These are phyloP conservation scores for Bruguiera parviflora DNA, from an alignment of 345 rosid species.

Conservation along the genomic window DNA sequence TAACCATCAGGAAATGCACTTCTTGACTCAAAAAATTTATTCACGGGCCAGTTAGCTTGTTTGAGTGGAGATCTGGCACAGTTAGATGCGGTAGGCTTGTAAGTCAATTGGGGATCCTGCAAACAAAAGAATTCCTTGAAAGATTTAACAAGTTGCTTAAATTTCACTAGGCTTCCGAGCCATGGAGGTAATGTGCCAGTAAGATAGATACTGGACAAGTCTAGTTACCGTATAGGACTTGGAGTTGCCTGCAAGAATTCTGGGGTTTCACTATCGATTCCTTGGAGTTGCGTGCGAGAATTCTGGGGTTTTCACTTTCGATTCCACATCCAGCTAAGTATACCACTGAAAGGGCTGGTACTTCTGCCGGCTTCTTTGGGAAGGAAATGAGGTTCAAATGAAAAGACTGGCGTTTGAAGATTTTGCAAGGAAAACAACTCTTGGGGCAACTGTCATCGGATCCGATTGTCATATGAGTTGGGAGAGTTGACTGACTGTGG, in stretches of 20 bases:
- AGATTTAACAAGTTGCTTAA: slow-evolving; percentile 45
- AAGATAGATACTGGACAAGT: slow-evolving; percentile 42
- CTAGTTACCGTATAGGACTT: slow-evolving; percentile 50
- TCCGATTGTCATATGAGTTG: slow-evolving; percentile 37
- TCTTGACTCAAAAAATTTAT: slow-evolving; percentile 4
- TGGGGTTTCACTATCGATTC: too few relatives aligned
- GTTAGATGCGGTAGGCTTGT: background rate
- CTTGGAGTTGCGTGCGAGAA: slow-evolving; percentile 13
- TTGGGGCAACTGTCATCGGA: slow-evolving; percentile 43
- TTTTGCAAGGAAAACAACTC: slow-evolving; percentile 42
- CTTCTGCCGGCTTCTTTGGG: slow-evolving; percentile 37
- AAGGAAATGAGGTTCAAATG: slow-evolving; percentile 39
- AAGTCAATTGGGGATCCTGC: slow-evolving; percentile 34
- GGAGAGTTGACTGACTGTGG: slow-evolving; percentile 44
- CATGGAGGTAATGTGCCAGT: slow-evolving; percentile 40
- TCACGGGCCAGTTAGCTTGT: slow-evolving; percentile 38
- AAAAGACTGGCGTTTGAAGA: slow-evolving; percentile 47
- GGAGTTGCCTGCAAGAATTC: slow-evolving; percentile 19
- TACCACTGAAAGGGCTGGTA: slow-evolving; percentile 45
- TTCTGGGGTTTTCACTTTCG: slow-evolving; percentile 39
- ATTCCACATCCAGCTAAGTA: slow-evolving; percentile 48
- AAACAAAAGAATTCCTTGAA: slow-evolving; percentile 42
- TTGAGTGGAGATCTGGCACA: slow-evolving; percentile 39
- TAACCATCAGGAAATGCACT: slow-evolving; percentile 29
- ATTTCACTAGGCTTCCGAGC: slow-evolving; percentile 43